phyloP scores from a whole-genome alignment of 1,284 basidiomycete genomes.

The Termitomyces sp. region DNA sequence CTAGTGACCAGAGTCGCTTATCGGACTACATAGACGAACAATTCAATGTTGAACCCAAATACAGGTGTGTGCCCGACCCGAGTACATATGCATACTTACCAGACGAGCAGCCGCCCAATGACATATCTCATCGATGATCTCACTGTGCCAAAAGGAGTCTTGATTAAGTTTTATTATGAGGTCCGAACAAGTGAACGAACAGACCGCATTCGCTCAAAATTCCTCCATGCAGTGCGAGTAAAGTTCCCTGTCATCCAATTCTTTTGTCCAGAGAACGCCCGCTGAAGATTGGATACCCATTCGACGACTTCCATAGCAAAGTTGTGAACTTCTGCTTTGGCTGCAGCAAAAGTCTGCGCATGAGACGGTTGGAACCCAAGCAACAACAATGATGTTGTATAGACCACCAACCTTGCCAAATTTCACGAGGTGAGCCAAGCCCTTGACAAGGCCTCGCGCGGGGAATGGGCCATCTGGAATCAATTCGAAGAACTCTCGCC shows the following conservation, averaged over 20 bases:
- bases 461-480: constrained; percentile 11
- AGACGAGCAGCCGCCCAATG: constrained; percentile 13
- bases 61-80: too few relatives aligned
- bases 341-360: neutral
- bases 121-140: constrained; percentile 16
- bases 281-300: neutral
- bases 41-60: neutral
- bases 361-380: too few relatives aligned
- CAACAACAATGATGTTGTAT: too few relatives aligned
- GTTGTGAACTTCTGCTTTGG: neutral
- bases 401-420: neutral
- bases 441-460: constrained; percentile 9
- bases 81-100: constrained; percentile 1
- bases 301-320: neutral
- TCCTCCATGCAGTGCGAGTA: constrained; percentile 7
- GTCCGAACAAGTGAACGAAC: neutral
- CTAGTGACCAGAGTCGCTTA: too few relatives aligned
- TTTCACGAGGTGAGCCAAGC: neutral
- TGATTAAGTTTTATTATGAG: too few relatives aligned
- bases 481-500: constrained; percentile 2
- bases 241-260: neutral
- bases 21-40: too few relatives aligned
- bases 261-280: neutral
- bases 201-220: constrained; percentile 11
- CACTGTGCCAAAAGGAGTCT: constrained; percentile 3